Evolutionary conservation across 129 eudicot species (phyloP).

Genomic region (Ambrosia artemisiifolia): DNA sequence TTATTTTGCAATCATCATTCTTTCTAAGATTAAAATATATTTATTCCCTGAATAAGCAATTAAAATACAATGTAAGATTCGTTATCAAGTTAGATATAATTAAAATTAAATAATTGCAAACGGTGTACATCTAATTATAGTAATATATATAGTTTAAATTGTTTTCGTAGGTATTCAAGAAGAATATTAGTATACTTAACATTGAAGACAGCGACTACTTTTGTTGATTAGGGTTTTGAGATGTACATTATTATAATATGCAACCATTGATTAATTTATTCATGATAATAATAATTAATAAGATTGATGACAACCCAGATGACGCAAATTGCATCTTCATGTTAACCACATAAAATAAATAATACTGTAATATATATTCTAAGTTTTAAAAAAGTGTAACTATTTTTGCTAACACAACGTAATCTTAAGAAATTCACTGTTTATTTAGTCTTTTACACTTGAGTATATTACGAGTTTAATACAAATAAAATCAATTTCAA

Average conservation of each 20-base stretch:
- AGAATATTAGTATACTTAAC: slow-evolving; percentile 15
- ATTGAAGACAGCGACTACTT: slow-evolving; percentile 12
- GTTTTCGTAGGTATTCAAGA: slow-evolving; percentile 33
- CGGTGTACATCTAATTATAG: slow-evolving; percentile 18
- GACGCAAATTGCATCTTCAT: slow-evolving; percentile 19
- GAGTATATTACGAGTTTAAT: too few relatives aligned
- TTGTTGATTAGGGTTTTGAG: slow-evolving; percentile 18
- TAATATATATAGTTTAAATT: slow-evolving; percentile 10
- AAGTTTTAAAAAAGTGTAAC: neutral
- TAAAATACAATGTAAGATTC: slow-evolving; percentile 21
- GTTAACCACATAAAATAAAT: neutral
- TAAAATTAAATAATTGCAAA: slow-evolving; percentile 6
- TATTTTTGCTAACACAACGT: too few relatives aligned
- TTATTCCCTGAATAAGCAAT: slow-evolving; percentile 17
- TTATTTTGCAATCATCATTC: slow-evolving; percentile 13
- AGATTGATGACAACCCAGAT: slow-evolving; percentile 20
- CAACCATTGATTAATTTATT: neutral
- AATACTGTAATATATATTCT: too few relatives aligned
- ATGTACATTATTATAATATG: neutral
- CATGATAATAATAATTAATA: neutral
- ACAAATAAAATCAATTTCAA: too few relatives aligned
- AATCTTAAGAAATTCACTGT: too few relatives aligned
- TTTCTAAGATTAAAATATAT: slow-evolving; percentile 5
- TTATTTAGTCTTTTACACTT: too few relatives aligned
- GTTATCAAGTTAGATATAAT: slow-evolving; percentile 2